A percentile compares a stretch with the other conserved stretches of the same genome.
These are phyloP conservation scores for Dictyostelium intermedium DNA, from an alignment of 78 protist species.

Conservation along the genomic window DNA sequence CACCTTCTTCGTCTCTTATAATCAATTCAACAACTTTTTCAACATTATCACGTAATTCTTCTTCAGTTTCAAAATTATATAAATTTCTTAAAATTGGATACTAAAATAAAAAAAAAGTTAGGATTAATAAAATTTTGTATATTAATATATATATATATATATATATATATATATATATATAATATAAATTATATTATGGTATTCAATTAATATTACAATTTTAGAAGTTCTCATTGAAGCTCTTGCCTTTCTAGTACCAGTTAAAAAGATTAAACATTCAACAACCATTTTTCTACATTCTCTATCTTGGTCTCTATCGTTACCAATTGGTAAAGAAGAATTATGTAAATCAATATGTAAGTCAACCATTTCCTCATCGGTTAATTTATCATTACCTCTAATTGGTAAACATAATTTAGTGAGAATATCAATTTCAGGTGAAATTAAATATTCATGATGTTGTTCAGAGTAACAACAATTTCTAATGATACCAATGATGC, in stretches of 20 bases:
- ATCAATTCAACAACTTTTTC: conserved; percentile 60
- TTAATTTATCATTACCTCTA: conserved; percentile 44
- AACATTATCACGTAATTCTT: conserved; percentile 34
- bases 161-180: neutral
- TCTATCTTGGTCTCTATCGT: conserved; percentile 50
- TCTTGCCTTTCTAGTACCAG: conserved; percentile 29
- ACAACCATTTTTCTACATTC: conserved; percentile 52
- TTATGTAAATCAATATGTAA: conserved; percentile 16
- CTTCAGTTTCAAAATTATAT: conserved; percentile 36
- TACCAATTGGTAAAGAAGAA: neutral
- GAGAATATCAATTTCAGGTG: conserved; percentile 17
- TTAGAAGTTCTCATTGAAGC: conserved; percentile 9
- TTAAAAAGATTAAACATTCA: conserved; percentile 48
- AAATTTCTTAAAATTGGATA: conserved; percentile 71
- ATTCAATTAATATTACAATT: conserved; percentile 15
- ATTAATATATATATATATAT: neutral
- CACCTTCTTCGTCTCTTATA: conserved; percentile 71
- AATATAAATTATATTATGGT: too few species aligned
- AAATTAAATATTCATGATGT: conserved; percentile 19
- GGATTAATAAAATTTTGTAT: too few species aligned
- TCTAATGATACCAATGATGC: conserved; percentile 68
- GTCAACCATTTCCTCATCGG: conserved; percentile 61
- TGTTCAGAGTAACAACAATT: conserved; percentile 56
- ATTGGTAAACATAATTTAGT: conserved; percentile 30
- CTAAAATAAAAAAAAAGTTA: neutral